Base-by-base conservation (phyloP, 345 rosid genomes). In the Pseudoturritis turrita region DNA sequence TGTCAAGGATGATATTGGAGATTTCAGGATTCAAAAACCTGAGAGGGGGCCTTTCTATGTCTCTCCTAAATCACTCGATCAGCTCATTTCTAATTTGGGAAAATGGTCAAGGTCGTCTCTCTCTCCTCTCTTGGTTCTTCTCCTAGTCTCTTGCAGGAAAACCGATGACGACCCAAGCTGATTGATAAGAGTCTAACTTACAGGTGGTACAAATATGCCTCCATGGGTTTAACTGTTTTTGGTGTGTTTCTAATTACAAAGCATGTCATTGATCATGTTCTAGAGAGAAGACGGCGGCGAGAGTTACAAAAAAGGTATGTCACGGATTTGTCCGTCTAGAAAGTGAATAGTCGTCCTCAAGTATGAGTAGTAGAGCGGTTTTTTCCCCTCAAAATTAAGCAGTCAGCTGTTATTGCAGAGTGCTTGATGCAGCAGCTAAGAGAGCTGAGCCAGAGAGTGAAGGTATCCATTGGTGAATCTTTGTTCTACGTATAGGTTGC, bases 1-100 rank as follows among this genome's bases (percentile, higher is more conserved):
- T 40, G 89, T 95, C 70, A 95, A 88, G 82, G 96, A 91, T 81
- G 96, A 95, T 76, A 82, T 87, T 76, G 99, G 97, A 63, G 89
- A 86, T 22, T 59, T 91, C 36, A 84, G 96, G 71, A 79, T 95
- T 70, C 91, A 89, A 82, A 82, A 89, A 65, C 80, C 80, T 14
- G 77, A 65, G 5, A 87, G 84, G 60, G 96, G 96, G 50, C 99
- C 99, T 51, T 95, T 91, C 78, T 91, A 95, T 72, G 89, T 95
- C 23, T 83, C 96, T 68, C 91, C 93, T 11, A 91, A 83, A 68
- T 73, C 89, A 65, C 85, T 95, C 41, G 97, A 91, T 77, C 90
- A 95, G 71, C 93, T 91, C 65, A 80, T 89, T 79, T 85, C 87
- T 50, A 87, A 91, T 81, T 85, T 95, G 77, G 99, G 97, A 62